Conservation (phyloP, 2,329 filamentous ascomycete genomes). For the Cyphellophora europaea region DNA sequence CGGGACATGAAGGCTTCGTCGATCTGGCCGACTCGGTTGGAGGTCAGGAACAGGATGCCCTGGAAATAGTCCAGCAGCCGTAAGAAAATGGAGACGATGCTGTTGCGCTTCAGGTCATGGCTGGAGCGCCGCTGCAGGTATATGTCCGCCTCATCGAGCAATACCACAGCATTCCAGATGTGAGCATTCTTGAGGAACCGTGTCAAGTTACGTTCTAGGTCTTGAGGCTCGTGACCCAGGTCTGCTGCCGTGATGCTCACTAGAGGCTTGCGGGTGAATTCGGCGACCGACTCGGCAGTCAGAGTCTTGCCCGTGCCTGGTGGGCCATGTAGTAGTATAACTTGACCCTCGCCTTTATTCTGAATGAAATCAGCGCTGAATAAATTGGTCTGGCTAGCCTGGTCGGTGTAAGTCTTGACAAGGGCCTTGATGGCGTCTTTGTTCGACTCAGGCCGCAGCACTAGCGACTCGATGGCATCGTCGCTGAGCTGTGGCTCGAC, state of each 20-base stretch:
- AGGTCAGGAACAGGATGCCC: conserved; percentile 31
- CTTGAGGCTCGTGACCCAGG: conserved; percentile 1
- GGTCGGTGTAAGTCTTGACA: no score
- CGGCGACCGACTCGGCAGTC: conserved; percentile 32
- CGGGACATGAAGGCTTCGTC: conserved; percentile 27
- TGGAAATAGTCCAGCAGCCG: conserved; percentile 29
- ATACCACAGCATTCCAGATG: conserved; percentile 12
- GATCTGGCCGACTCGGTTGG: conserved; percentile 26
- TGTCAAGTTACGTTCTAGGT: conserved; percentile 3
- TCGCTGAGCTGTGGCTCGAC: no score
- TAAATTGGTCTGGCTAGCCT: no score
- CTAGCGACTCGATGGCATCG: no score
- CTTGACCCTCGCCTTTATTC: conserved; percentile 4
- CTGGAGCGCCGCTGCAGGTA: conserved; percentile 18
- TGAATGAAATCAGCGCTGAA: conserved; percentile 3
- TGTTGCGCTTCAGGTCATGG: conserved; percentile 16
- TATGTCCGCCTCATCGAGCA: conserved; percentile 27
- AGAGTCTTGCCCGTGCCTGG: conserved; percentile 24
- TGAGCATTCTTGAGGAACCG: conserved; percentile 3
- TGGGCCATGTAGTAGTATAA: conserved; percentile 4
- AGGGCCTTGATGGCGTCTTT: no score
- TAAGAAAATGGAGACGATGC: conserved; percentile 26
- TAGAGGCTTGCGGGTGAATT: conserved; percentile 42
- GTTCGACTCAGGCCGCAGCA: no score
- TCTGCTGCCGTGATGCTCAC: conserved; percentile 3